phyloP scores from a whole-genome alignment of 805 yeast species.

The Yarrowia bubula region DNA sequence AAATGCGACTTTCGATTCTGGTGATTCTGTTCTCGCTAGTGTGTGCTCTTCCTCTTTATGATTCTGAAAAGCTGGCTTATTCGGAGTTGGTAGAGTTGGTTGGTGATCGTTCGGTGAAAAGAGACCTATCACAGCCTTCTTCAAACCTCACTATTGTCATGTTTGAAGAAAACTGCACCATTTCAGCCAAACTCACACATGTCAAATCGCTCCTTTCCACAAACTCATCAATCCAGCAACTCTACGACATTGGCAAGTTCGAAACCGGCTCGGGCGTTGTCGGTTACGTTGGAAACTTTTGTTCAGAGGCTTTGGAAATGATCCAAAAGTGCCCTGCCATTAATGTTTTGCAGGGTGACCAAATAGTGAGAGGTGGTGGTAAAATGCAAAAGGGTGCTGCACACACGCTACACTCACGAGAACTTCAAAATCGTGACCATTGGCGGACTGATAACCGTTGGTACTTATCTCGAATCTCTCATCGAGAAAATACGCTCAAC shows the following conservation, averaged over 20 bases:
- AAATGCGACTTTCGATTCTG: background rate
- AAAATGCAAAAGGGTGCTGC: too few relatives aligned
- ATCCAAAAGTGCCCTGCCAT: background rate
- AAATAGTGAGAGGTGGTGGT: background rate
- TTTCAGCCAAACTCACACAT: background rate
- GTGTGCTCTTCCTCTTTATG: background rate
- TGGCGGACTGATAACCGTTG: background rate
- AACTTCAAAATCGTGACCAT: background rate
- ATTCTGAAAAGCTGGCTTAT: background rate
- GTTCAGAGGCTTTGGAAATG: background rate
- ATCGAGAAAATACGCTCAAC: constrained; percentile 47
- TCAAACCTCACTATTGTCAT: background rate
- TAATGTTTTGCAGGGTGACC: background rate
- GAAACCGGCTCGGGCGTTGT: background rate
- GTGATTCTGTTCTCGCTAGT: background rate
- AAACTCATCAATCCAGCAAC: background rate
- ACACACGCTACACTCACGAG: background rate
- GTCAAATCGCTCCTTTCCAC: background rate
- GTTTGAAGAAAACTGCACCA: background rate
- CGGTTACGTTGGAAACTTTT: background rate
- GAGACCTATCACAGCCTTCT: too few relatives aligned
- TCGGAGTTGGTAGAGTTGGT: background rate
- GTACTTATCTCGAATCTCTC: background rate
- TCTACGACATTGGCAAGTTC: background rate
- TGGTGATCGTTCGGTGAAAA: background rate